Conservation (phyloP, 2,329 filamentous ascomycete genomes). For the Exophiala lecanii-corni region DNA sequence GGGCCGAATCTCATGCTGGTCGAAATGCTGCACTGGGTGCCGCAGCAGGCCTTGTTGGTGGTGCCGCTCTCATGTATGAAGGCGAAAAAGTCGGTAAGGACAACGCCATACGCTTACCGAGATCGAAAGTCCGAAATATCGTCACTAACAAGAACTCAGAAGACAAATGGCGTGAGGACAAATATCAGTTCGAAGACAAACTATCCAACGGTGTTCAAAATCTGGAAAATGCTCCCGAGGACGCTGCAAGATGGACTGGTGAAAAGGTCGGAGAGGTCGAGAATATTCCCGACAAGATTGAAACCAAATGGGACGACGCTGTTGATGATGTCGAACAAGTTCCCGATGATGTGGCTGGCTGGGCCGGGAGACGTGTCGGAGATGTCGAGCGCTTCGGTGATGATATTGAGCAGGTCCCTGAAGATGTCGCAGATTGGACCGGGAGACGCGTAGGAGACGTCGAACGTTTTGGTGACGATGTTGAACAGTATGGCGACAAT, state of each 20-base stretch:
- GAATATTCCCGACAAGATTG: conserved; percentile 35
- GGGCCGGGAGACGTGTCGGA: conserved; percentile 40
- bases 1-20: conserved; percentile 26
- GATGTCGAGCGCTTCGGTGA: conserved; percentile 40
- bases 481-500: conserved; percentile 40
- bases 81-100: conserved; percentile 40
- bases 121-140: too few relatives aligned
- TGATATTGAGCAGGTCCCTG: conserved; percentile 32
- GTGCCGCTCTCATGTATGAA: conserved; percentile 44
- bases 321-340: conserved; percentile 36
- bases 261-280: conserved; percentile 40
- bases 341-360: conserved; percentile 41
- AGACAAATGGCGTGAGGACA: conserved; percentile 33
- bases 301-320: conserved; percentile 33
- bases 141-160: too few relatives aligned
- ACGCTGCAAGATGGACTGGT: conserved; percentile 42
- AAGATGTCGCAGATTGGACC: conserved; percentile 36
- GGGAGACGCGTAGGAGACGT: conserved; percentile 42
- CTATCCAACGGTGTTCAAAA: conserved; percentile 20
- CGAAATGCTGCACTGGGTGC: conserved; percentile 38
- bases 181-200: conserved; percentile 31
- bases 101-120: too few relatives aligned
- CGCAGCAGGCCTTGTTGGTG: conserved; percentile 40
- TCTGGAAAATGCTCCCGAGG: conserved; percentile 39
- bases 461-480: conserved; percentile 40